Conservation (phyloP, 306 rosid species). For the Albizia julibrissin region DNA sequence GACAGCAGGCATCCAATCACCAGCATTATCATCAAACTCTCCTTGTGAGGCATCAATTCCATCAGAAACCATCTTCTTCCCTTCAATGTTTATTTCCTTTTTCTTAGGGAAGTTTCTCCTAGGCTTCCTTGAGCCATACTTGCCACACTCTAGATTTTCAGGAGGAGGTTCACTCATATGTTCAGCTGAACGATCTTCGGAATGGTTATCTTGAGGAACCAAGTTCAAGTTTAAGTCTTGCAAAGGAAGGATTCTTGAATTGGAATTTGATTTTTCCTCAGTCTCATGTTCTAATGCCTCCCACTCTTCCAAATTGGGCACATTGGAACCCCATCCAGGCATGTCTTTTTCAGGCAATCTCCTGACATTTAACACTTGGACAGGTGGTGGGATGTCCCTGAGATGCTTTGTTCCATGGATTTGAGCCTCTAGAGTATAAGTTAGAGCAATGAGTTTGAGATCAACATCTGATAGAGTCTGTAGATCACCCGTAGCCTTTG, state of each 20-base stretch:
- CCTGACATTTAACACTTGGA: conserved; percentile 65
- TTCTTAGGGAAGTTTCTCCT: conserved; percentile 58
- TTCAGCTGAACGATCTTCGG: conserved; percentile 45
- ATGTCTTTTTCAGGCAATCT: conserved; percentile 87
- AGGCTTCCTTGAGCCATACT: conserved; percentile 36
- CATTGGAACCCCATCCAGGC: conserved; percentile 97
- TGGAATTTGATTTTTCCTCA: conserved; percentile 45
- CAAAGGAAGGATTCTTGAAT: conserved; percentile 78
- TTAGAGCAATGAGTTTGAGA: conserved; percentile 77
- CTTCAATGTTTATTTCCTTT: conserved; percentile 70
- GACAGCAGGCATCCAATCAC: conserved; percentile 90
- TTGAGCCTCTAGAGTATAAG: conserved; percentile 78
- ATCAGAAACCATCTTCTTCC: conserved; percentile 66
- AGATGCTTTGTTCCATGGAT: conserved; percentile 75
- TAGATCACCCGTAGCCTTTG: conserved; percentile 87
- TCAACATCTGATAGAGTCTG: conserved; percentile 96
- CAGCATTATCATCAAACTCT: conserved; percentile 57
- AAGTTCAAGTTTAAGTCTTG: conserved; percentile 69
- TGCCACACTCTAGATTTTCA: conserved; percentile 47
- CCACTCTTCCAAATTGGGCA: conserved; percentile 86
- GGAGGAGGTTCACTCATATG: conserved; percentile 36
- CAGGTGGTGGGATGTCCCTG: conserved; percentile 77
- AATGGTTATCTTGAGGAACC: conserved; percentile 48
- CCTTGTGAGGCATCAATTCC: conserved; percentile 91
- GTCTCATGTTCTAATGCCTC: conserved; percentile 69